These are phyloP conservation scores for Oemleria cerasiformis DNA, from an alignment of 306 rosid genomes.

Conservation along the genomic window DNA sequence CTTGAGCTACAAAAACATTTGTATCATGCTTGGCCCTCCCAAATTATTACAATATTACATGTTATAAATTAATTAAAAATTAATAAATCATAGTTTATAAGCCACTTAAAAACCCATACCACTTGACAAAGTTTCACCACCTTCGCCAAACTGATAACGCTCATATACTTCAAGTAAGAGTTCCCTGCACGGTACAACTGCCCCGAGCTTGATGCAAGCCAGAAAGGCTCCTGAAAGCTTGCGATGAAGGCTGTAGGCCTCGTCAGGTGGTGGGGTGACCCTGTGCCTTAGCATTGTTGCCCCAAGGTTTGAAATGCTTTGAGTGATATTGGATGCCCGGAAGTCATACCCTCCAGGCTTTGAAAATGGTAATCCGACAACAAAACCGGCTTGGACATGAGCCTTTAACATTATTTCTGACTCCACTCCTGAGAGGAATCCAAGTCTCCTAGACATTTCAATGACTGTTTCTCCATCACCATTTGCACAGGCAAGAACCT, in stretches of 20 bases:
- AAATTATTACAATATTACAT: background rate
- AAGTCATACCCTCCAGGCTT: slow-evolving; percentile 67
- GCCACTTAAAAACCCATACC: slow-evolving; percentile 30
- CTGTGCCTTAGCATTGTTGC: slow-evolving; percentile 91
- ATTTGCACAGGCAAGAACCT: slow-evolving; percentile 90
- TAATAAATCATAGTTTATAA: background rate
- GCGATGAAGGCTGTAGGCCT: slow-evolving; percentile 93
- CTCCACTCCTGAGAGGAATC: slow-evolving; percentile 83
- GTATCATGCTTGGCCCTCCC: background rate
- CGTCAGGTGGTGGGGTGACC: slow-evolving; percentile 94
- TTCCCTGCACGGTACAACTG: slow-evolving; percentile 86
- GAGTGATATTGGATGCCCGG: slow-evolving; percentile 59
- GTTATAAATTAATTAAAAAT: background rate
- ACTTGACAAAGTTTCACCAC: slow-evolving; percentile 36
- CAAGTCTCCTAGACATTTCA: slow-evolving; percentile 92
- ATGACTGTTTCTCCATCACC: slow-evolving; percentile 60
- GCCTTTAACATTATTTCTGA: slow-evolving; percentile 89
- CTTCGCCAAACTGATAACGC: slow-evolving; percentile 53
- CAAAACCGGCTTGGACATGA: slow-evolving; percentile 90
- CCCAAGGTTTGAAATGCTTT: slow-evolving; percentile 76
- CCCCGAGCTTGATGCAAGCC: slow-evolving; percentile 90
- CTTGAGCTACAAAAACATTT: background rate
- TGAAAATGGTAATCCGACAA: slow-evolving; percentile 90
- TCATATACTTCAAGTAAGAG: slow-evolving; percentile 59
- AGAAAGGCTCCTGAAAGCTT: slow-evolving; percentile 89